These are phyloP conservation scores for Entoloma clypeatum DNA, from an alignment of 1,284 basidiomycete genomes.

Conservation along the genomic window DNA sequence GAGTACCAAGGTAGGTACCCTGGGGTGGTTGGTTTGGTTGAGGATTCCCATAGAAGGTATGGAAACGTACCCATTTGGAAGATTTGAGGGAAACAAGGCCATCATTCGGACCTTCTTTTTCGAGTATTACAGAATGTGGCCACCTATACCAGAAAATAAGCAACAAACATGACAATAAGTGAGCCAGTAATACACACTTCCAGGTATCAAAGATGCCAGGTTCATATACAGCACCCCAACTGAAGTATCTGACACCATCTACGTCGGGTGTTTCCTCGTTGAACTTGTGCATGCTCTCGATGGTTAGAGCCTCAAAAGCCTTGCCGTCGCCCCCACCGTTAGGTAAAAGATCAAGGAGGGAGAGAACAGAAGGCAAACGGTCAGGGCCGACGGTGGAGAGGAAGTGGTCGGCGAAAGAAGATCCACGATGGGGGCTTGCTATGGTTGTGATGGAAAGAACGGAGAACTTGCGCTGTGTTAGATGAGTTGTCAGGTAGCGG, in stretches of 20 bases:
- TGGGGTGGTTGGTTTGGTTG: constrained; percentile 23
- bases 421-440: constrained; percentile 88
- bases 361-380: constrained; percentile 60
- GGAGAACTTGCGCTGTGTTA: constrained; percentile 59
- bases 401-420: constrained; percentile 91
- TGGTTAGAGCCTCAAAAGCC: constrained; percentile 85
- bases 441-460: constrained; percentile 91
- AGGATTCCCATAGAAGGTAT: constrained; percentile 3
- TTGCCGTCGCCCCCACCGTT: constrained; percentile 88
- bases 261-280: constrained; percentile 83
- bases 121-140: constrained; percentile 80
- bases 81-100: constrained; percentile 84
- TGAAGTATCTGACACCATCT: constrained; percentile 79
- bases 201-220: constrained; percentile 88
- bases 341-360: constrained; percentile 74
- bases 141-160: constrained; percentile 35
- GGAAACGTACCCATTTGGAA: constrained; percentile 66
- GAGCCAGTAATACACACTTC: constrained; percentile 39
- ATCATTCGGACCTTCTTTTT: constrained; percentile 91
- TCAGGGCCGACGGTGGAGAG: constrained; percentile 73
- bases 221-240: constrained; percentile 88
- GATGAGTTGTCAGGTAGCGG: constrained; percentile 78
- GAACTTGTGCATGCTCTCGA: constrained; percentile 84
- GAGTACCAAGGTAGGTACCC: constrained; percentile 84
- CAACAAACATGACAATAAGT: background rate